Base-by-base conservation (phyloP, 495 filamentous ascomycete genomes). In the Daldinia decipiens region DNA sequence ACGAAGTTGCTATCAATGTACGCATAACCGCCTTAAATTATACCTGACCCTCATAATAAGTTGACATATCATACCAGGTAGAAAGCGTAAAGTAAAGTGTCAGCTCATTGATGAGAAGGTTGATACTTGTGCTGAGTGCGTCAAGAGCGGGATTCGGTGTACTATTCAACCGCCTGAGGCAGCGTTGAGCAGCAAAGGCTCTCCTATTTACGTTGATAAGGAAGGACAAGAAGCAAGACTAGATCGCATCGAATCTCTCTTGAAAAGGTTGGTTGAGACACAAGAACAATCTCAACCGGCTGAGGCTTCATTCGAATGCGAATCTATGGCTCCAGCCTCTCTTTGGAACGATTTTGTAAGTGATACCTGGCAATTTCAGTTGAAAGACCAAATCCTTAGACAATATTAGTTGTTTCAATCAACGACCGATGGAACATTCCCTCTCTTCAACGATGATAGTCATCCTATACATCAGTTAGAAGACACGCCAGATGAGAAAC, bases 61-160 rank as follows among this genome's bases (percentile, higher is more conserved):
- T 47, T 47, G 19, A 59, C 36, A 31, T 13, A 52, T 34, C 1
- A 32, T 53, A 19, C 29, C 6, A 62, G 59, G 59, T 54, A 62
- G 59, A 53, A 62, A 39, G 21, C 59, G 59, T n/a, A 62, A 62
- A 47, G 59, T 62, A 5, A 62, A 62, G 19, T 62, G 59, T 38
- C 59, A 62, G 59, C 59, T 62, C 13, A 62, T 36, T 6, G 31
- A 62, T 27, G 59, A 62, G 34, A 51, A 53, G 19, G 59, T 62
- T 26, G 59, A 62, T 13, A 62, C 47, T 39, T 62, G 59, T 26
- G 47, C 59, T 21, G 47, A 62, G 40, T 62, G 59, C 34, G 7
- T 53, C n/a, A 62, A 62, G 59, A 62, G 47, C 17, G 59, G 47
- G 12, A 53, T 34, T 8, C 59, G 8, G 9, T 62, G 59, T 36